These are phyloP conservation scores for Fomitopsis betulina DNA, from an alignment of 1,284 basidiomycete genomes.

Conservation along the genomic window DNA sequence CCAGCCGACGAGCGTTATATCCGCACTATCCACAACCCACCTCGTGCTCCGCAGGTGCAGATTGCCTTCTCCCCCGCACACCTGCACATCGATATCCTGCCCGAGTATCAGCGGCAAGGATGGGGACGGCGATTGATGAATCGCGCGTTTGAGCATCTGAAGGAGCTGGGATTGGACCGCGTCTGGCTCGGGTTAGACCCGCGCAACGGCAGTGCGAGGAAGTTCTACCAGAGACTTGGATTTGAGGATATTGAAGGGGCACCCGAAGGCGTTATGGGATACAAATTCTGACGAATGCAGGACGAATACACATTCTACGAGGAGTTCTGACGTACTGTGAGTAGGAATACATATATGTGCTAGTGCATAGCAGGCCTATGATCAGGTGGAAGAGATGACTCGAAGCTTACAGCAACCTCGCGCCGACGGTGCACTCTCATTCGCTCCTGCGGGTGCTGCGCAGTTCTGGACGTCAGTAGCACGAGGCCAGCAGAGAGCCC, in stretches of 20 bases:
- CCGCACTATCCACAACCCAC: slow-evolving; percentile 44
- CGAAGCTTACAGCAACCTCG: background rate
- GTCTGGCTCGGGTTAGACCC: slow-evolving; percentile 62
- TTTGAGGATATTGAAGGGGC: slow-evolving; percentile 49
- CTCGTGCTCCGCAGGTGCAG: slow-evolving; percentile 39
- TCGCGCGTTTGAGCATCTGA: slow-evolving; percentile 45
- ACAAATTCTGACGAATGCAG: slow-evolving; percentile 41
- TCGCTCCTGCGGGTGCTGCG: background rate
- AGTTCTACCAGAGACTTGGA: slow-evolving; percentile 54
- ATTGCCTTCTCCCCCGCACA: slow-evolving; percentile 58
- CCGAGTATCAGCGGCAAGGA: slow-evolving; percentile 53
- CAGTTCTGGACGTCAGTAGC: slow-evolving; percentile 1
- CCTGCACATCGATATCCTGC: slow-evolving; percentile 63
- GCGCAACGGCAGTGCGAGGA: slow-evolving; percentile 48
- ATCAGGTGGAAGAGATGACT: background rate
- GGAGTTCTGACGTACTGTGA: background rate
- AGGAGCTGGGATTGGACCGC: slow-evolving; percentile 38
- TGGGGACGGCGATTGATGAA: slow-evolving; percentile 59
- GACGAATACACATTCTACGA: background rate
- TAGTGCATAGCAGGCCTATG: background rate
- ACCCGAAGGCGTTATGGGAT: slow-evolving; percentile 40
- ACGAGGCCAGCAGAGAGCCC: background rate
- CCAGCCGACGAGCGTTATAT: slow-evolving; percentile 48
- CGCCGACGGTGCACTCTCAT: background rate
- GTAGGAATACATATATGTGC: background rate